Percentiles rank a stretch among this genome's conserved stretches.
These are phyloP conservation scores for Ophiocordyceps camponoti-leonardi DNA, from an alignment of 2,329 filamentous ascomycete genomes.

Conservation along the genomic window DNA sequence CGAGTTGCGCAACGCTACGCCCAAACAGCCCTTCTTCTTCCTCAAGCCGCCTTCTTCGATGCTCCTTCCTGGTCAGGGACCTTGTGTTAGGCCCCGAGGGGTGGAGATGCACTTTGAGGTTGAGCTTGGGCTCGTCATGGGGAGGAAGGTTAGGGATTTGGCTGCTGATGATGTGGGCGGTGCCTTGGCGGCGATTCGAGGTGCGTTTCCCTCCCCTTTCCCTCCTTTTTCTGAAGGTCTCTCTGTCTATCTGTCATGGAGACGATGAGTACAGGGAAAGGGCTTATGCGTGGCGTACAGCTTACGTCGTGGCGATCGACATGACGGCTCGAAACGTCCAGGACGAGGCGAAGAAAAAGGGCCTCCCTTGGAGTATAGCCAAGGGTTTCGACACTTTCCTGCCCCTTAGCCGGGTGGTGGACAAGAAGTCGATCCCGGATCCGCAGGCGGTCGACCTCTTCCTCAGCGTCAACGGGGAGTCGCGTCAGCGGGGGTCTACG, in stretches of 20 bases:
- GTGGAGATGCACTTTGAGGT: constrained; percentile 88
- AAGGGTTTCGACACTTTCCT: constrained; percentile 98
- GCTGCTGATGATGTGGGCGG: constrained; percentile 54
- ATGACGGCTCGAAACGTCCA: constrained; percentile 95
- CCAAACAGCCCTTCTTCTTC: constrained; percentile 98
- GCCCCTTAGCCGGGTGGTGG: constrained; percentile 66
- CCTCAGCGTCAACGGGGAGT: constrained; percentile 64
- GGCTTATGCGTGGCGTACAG: too few species aligned
- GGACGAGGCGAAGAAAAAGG: constrained; percentile 88
- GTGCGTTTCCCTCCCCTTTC: constrained; percentile 29
- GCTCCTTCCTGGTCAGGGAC: constrained; percentile 59
- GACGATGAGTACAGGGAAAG: too few species aligned
- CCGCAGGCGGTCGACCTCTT: constrained; percentile 81
- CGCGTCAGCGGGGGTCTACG: constrained; percentile 75
- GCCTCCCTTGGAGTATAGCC: constrained; percentile 86
- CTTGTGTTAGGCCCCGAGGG: constrained; percentile 66
- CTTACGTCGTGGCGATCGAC: constrained; percentile 83
- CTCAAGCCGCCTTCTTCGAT: constrained; percentile 85
- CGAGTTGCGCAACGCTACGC: constrained; percentile 76
- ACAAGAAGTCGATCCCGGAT: constrained; percentile 64
- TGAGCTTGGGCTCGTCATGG: constrained; percentile 79
- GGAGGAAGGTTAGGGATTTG: constrained; percentile 62
- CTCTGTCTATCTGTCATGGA: too few species aligned
- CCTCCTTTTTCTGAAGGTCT: background rate
- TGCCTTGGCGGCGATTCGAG: constrained; percentile 69